Percentiles rank a stretch among this genome's conserved stretches.
These are phyloP conservation scores for Deuterostichococcus epilithicus DNA, from an alignment of 139 green algal genomes.

Conservation along the genomic window DNA sequence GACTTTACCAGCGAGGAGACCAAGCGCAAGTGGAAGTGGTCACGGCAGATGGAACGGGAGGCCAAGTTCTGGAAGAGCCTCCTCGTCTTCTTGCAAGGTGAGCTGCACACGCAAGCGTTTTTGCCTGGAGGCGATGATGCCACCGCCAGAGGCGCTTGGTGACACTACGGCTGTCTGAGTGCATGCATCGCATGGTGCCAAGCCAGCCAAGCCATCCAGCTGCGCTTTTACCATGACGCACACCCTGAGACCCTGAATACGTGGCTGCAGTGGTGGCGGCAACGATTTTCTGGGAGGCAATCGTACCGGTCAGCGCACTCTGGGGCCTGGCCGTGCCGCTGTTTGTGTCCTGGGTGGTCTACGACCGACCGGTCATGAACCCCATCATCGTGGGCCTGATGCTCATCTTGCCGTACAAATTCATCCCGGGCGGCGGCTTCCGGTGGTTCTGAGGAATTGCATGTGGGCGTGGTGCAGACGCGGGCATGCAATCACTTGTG, in stretches of 20 bases:
- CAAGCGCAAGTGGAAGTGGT: slow-evolving; percentile 37
- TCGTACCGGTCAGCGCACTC: slow-evolving; percentile 25
- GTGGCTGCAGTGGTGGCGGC: slow-evolving; percentile 13
- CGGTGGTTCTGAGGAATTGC: slow-evolving; percentile 19
- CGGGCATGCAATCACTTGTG: neutral
- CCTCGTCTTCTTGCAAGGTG: slow-evolving; percentile 20
- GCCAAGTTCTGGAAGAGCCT: slow-evolving; percentile 17
- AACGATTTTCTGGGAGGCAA: slow-evolving; percentile 28
- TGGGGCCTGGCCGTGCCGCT: slow-evolving; percentile 17
- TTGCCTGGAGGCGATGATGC: neutral
- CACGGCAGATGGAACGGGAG: slow-evolving; percentile 23
- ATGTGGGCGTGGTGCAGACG: neutral
- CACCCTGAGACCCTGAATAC: neutral
- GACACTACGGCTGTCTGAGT: neutral
- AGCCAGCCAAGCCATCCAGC: neutral
- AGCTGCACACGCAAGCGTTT: neutral
- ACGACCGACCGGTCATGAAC: slow-evolving; percentile 19
- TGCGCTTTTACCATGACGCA: neutral
- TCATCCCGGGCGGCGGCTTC: slow-evolving; percentile 9
- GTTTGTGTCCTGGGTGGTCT: slow-evolving; percentile 30
- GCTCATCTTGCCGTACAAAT: slow-evolving; percentile 33
- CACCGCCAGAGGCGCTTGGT: no score
- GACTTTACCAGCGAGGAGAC: slow-evolving; percentile 40
- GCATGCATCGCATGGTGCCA: neutral
- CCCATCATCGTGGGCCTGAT: slow-evolving; percentile 30